phyloP scores from a whole-genome alignment of 2,329 filamentous ascomycete genomes.

The Neopestalotiopsis clavispora region DNA sequence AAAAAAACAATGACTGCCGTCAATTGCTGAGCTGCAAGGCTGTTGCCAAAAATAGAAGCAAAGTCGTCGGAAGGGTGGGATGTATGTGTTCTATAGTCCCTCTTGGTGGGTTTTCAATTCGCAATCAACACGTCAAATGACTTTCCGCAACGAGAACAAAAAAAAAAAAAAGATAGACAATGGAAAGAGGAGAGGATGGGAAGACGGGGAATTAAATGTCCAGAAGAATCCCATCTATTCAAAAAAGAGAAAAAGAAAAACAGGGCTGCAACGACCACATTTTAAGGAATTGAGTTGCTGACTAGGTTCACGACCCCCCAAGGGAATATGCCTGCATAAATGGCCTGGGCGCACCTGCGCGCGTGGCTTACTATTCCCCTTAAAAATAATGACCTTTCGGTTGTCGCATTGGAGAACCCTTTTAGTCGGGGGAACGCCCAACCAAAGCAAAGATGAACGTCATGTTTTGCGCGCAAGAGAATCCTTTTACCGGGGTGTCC shows the following conservation, averaged over 20 bases:
- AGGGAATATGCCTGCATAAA: neutral
- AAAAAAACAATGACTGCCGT: neutral
- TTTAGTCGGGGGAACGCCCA: neutral
- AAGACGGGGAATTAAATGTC: neutral
- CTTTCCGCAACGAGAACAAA: neutral
- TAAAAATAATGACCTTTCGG: no score
- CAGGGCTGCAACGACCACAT: neutral
- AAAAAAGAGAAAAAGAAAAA: neutral
- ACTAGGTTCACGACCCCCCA: neutral
- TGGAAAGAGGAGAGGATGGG: neutral
- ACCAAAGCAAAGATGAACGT: neutral
- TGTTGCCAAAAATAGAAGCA: neutral
- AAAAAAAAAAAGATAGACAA: neutral
- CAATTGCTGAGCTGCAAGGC: neutral
- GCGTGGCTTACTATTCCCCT: neutral
- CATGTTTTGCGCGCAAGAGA: neutral
- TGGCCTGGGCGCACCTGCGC: neutral
- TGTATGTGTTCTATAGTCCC: neutral
- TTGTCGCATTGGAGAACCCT: neutral
- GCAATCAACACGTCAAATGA: neutral
- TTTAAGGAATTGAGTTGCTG: neutral
- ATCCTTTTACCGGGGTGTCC: neutral
- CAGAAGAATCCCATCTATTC: neutral
- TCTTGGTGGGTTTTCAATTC: neutral
- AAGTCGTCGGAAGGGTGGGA: neutral